These are phyloP conservation scores for Lipomyces chichibuensis DNA, from an alignment of 805 yeast genomes.

Conservation along the genomic window DNA sequence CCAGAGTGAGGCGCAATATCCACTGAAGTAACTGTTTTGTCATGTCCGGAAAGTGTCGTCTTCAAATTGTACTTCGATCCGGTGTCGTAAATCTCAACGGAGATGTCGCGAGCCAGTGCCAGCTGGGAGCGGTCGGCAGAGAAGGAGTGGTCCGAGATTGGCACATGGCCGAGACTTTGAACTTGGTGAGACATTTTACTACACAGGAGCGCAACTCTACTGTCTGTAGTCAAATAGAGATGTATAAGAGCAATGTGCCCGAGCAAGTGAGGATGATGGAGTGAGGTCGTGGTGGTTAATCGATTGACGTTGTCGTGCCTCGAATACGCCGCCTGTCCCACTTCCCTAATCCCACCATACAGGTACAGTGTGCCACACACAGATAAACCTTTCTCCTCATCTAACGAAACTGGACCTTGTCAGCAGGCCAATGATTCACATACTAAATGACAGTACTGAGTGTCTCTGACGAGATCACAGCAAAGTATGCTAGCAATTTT, in stretches of 20 bases:
- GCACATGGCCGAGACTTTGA: constrained; percentile 74
- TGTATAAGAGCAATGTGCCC: neutral
- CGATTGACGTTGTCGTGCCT: neutral
- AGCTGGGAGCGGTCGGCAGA: constrained; percentile 65
- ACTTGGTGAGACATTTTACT: constrained; percentile 37
- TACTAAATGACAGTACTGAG: neutral
- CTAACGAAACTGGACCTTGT: neutral
- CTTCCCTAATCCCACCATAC: neutral
- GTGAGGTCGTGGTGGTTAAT: too few species aligned
- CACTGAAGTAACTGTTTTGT: constrained; percentile 90
- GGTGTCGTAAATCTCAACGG: constrained; percentile 73
- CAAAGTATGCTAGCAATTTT: neutral
- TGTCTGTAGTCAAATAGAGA: constrained; percentile 24
- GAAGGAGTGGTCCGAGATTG: constrained; percentile 91
- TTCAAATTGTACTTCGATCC: constrained; percentile 59
- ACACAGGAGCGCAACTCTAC: constrained; percentile 47
- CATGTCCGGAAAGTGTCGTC: constrained; percentile 78
- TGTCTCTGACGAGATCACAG: neutral
- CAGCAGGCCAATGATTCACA: neutral
- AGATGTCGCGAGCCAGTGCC: constrained; percentile 80
- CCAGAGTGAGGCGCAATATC: constrained; percentile 83
- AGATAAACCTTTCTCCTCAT: too few species aligned
- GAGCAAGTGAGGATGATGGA: neutral
- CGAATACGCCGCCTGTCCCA: too few species aligned
- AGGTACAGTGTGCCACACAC: too few species aligned